These are phyloP conservation scores for Candida schatavii DNA, from an alignment of 805 yeast species.

Conservation along the genomic window DNA sequence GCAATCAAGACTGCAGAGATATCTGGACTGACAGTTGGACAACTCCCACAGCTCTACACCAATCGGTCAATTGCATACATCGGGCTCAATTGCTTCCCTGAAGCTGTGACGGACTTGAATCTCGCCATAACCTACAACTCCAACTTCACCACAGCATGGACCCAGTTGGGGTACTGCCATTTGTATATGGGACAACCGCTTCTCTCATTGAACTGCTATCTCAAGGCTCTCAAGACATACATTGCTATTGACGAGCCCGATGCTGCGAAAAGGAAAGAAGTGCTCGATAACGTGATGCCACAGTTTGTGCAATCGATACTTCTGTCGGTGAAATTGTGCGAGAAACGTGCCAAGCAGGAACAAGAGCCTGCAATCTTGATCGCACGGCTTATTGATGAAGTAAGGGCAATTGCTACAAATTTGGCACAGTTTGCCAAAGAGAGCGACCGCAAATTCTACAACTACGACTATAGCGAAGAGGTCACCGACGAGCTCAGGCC, in stretches of 20 bases:
- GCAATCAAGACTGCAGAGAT: constrained; percentile 24
- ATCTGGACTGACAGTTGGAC: constrained; percentile 2
- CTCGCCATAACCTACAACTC: constrained; percentile 28
- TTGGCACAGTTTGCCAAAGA: constrained; percentile 21
- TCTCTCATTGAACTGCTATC: constrained; percentile 31
- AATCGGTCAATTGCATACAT: constrained; percentile 42
- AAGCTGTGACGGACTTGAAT: constrained; percentile 37
- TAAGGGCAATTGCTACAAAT: constrained; percentile 24
- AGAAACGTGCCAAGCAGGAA: constrained; percentile 38
- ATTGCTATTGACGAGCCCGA: constrained; percentile 12
- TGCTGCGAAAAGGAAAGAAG: constrained; percentile 20
- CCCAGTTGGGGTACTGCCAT: constrained; percentile 43
- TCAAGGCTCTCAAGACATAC: constrained; percentile 25
- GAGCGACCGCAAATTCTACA: constrained; percentile 24
- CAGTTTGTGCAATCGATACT: constrained; percentile 36
- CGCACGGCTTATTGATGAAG: constrained; percentile 19
- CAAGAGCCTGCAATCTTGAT: constrained; percentile 24
- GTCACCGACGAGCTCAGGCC: constrained; percentile 20
- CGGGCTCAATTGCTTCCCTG: constrained; percentile 38
- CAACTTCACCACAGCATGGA: constrained; percentile 41
- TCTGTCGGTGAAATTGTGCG: constrained; percentile 33
- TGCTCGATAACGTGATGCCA: constrained; percentile 27
- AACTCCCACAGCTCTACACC: constrained; percentile 29
- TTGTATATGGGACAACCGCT: constrained; percentile 38
- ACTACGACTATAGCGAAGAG: constrained; percentile 16